Conservation (phyloP, 1,139 yeast genomes). For the Scheffersomyces cryptocercus region DNA sequence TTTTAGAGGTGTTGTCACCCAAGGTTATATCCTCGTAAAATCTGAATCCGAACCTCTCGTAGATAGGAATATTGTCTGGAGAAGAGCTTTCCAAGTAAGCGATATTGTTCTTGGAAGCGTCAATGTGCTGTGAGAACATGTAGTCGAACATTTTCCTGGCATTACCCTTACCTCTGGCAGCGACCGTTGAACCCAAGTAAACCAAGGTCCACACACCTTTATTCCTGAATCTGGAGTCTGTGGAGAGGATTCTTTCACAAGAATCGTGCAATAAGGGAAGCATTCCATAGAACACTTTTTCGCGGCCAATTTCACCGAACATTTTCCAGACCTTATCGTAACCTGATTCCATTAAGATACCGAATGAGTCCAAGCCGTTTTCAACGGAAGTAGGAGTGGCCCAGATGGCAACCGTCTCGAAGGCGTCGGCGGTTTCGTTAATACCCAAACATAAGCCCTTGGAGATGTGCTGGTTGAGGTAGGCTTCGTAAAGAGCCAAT, state of each 20-base stretch:
- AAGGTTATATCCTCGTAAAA: conserved; percentile 51
- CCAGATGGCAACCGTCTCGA: conserved; percentile 68
- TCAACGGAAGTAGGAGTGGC: conserved; percentile 50
- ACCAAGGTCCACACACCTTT: conserved; percentile 57
- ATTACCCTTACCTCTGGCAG: conserved; percentile 69
- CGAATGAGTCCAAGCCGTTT: conserved; percentile 47
- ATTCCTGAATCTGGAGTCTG: conserved; percentile 36
- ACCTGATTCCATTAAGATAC: conserved; percentile 57
- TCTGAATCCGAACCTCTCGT: conserved; percentile 56
- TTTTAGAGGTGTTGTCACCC: conserved; percentile 36
- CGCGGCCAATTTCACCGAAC: conserved; percentile 53
- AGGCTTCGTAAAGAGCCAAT: conserved; percentile 53
- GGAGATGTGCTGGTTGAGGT: conserved; percentile 55
- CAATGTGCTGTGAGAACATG: conserved; percentile 54
- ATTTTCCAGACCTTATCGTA: conserved; percentile 55
- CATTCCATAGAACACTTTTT: conserved; percentile 56
- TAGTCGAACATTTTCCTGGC: conserved; percentile 58
- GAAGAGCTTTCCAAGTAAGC: conserved; percentile 63
- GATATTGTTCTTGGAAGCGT: conserved; percentile 38
- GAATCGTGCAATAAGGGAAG: conserved; percentile 58
- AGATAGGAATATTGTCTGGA: conserved; percentile 55
- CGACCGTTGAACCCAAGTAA: conserved; percentile 58
- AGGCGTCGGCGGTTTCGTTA: conserved; percentile 43
- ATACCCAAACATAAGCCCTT: conserved; percentile 58
- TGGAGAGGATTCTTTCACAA: conserved; percentile 35